Evolutionary conservation across 140 eudicot species (phyloP), one percentile per base, ranked within the genome.

Genomic region (Anethum foeniculum): DNA sequence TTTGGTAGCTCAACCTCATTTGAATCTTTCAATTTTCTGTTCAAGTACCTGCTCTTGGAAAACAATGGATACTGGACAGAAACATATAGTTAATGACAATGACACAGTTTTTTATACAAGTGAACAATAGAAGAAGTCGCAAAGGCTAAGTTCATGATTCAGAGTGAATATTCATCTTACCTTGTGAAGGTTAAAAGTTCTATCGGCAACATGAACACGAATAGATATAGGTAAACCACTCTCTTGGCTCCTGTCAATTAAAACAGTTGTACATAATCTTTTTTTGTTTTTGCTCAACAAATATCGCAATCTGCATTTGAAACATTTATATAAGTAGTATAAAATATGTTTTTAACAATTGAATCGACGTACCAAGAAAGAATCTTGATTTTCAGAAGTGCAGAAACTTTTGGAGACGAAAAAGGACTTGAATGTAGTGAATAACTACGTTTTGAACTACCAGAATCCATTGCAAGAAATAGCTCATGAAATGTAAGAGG

Each of bases 101-200:
- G 30, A 28, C 74, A 68, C 32, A 1, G 0, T 28, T 4, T 28
- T 68, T 32, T 28, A 30, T 11, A 67, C 73, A 32, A 5, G n/a
- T 14, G 44, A 68, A 25, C 71, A 62, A 62, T 0, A 46, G 44
- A 68, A 32, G 10, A 15, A 34, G 23, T 14, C 7, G 4, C 23
- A 28, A 32, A 15, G 5, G 39, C 60, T 7, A 47, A 44, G 21
- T 7, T 3, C 56, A 7, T 64, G 69, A 13, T 15, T 2, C 52
- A 7, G 19, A 58, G 32, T 47, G 43, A 27, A 81, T 60, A 6
- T n/a, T 78, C 5, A 79, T 84, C 79, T 48, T 60, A 94, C 98
- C 96, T 90, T 94, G 84, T 94, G 99, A 83, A 94, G 88, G 83
- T 85, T 89, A 88, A 94, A 94, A 75, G 86, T 84, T 84, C 91